These are phyloP conservation scores for Pythium brassicae DNA, from an alignment of 352 stramenopile species.

Conservation along the genomic window DNA sequence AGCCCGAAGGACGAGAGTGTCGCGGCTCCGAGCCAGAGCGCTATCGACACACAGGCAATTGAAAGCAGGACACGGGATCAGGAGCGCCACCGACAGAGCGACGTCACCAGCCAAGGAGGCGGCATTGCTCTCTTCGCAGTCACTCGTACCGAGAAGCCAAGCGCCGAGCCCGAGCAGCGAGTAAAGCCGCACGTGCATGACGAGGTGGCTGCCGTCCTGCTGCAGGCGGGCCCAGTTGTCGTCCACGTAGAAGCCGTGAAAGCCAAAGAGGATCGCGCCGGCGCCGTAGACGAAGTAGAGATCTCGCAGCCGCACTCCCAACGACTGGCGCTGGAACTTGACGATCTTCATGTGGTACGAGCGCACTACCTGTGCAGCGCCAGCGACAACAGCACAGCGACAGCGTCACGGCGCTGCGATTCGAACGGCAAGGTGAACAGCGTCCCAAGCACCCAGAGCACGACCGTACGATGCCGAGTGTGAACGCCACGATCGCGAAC, in stretches of 20 bases:
- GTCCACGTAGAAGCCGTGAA: conserved; percentile 72
- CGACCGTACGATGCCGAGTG: conserved; percentile 43
- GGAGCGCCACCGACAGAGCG: too few relatives aligned
- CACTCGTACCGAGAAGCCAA: conserved; percentile 35
- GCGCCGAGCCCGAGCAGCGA: conserved; percentile 44
- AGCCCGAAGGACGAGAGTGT: conserved; percentile 60
- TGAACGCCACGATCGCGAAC: conserved; percentile 36
- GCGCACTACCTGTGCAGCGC: conserved; percentile 40
- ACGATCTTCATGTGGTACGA: conserved; percentile 37
- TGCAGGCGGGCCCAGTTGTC: conserved; percentile 51
- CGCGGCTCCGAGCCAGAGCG: conserved; percentile 54
- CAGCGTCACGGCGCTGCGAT: background rate
- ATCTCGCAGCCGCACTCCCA: conserved; percentile 35
- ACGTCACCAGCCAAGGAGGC: background rate
- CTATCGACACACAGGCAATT: conserved; percentile 14
- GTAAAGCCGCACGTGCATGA: conserved; percentile 69
- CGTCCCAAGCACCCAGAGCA: background rate
- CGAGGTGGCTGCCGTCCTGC: conserved; percentile 53
- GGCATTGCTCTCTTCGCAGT: background rate
- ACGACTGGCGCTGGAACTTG: conserved; percentile 34
- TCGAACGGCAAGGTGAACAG: background rate
- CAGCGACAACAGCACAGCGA: background rate
- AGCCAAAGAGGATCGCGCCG: conserved; percentile 37
- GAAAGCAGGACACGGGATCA: too few relatives aligned
- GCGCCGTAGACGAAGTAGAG: conserved; percentile 69